Evolutionary conservation across 2,329 filamentous ascomycete species (phyloP).

Genomic region (Aspergillus brasiliensis): DNA sequence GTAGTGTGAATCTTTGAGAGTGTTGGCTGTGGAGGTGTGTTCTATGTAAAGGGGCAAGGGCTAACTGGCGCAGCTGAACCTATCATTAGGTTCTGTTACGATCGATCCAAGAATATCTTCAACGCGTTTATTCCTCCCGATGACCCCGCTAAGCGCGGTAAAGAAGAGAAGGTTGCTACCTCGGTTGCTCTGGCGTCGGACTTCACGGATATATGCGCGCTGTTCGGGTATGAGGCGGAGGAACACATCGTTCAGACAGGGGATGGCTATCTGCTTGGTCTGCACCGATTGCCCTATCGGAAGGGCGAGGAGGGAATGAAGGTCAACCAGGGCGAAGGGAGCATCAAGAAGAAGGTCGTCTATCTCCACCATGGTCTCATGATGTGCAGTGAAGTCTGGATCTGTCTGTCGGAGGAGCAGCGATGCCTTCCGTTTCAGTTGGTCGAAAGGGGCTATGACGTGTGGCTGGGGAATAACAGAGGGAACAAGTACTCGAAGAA

Average conservation of each 20-base stretch:
- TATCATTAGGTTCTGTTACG: conserved; percentile 80
- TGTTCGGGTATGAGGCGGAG: conserved; percentile 91
- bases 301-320: conserved; percentile 77
- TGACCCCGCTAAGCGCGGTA: conserved; percentile 66
- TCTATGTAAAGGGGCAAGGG: neutral
- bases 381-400: conserved; percentile 99
- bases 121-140: conserved; percentile 73
- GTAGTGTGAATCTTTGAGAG: conserved; percentile 36
- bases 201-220: conserved; percentile 88
- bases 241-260: conserved; percentile 94
- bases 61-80: conserved; percentile 63
- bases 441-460: conserved; percentile 89
- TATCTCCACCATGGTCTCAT: conserved; percentile 95
- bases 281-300: conserved; percentile 83
- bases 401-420: conserved; percentile 83
- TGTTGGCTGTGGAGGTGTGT: neutral
- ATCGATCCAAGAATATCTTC: conserved; percentile 78
- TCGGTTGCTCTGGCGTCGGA: conserved; percentile 84
- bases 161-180: conserved; percentile 70
- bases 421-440: conserved; percentile 85
- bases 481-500: conserved; percentile 99
- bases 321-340: conserved; percentile 69
- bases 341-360: conserved; percentile 77
- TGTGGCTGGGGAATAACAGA: conserved; percentile 96
- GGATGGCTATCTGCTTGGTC: conserved; percentile 87